These are phyloP conservation scores for Sergeia podlipaevii DNA, from an alignment of 208 protist species.

Conservation along the genomic window DNA sequence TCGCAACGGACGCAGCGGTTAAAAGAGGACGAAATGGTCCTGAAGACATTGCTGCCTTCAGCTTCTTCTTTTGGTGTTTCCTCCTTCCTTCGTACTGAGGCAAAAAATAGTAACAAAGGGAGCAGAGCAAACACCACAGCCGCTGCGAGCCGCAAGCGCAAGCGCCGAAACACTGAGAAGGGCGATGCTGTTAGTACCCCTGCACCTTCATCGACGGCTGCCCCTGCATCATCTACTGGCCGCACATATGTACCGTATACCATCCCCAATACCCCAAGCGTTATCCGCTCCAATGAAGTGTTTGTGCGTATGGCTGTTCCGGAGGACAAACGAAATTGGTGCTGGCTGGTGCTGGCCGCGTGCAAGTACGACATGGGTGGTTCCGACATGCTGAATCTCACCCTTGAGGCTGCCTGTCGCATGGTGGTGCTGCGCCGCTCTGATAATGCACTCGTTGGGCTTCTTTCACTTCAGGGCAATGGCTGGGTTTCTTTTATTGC, in stretches of 20 bases:
- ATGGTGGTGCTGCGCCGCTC: slow-evolving; percentile 15
- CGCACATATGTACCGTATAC: not conserved
- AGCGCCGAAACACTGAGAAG: too few species aligned
- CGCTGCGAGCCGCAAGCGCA: too few species aligned
- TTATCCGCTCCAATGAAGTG: not conserved
- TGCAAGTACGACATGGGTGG: slow-evolving; percentile 37
- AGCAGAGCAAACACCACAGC: too few species aligned
- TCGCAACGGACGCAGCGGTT: too few species aligned
- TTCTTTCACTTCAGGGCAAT: slow-evolving; percentile 20
- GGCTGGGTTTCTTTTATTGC: slow-evolving; percentile 41
- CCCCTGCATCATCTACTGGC: not conserved
- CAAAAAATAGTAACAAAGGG: too few species aligned
- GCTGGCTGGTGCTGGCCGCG: slow-evolving; percentile 17
- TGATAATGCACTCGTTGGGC: slow-evolving; percentile 18
- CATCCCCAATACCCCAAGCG: slow-evolving; percentile 5
- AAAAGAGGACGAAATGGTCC: too few species aligned
- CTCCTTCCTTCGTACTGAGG: too few species aligned
- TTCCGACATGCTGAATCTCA: slow-evolving; percentile 12
- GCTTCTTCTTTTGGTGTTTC: too few species aligned
- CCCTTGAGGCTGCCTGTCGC: slow-evolving; percentile 23
- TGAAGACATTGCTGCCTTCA: too few species aligned
- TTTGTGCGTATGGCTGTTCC: slow-evolving; percentile 11
- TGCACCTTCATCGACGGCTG: not conserved
- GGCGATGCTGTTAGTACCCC: too few species aligned
- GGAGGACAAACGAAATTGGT: slow-evolving; percentile 17